Evolutionary conservation across 108 stramenopile genomes (phyloP), one percentile per base, ranked within the genome.

Genomic region (Mediolabrus comicus): DNA sequence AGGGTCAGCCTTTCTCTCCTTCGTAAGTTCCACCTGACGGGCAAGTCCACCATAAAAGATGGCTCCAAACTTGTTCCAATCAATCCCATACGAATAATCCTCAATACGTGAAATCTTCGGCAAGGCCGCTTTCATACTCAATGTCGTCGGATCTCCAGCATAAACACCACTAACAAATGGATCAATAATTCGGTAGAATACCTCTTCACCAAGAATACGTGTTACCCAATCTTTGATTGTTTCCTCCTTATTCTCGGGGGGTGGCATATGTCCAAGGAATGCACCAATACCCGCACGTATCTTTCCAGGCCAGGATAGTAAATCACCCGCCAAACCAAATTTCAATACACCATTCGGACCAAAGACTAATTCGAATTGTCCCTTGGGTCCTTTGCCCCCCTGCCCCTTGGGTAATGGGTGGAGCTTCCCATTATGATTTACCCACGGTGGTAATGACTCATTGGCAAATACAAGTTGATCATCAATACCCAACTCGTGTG

Each of bases 111-210:
- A 60, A 32, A 98, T 95, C 80, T 98, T 98, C 28, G 86, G 83
- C 41, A 98, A 69, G 11, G 98, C 96, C 36, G 95, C 87, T 65
- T 81, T 84, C 92, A 98, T 97, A 41, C 88, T 72, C 17, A 98
- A 72, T 59, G 86, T 88, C 43, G 89, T 81, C 5, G 98, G 98
- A 84, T 98, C 91, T 9, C 98, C 98, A 41, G 96, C 97, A 72
- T 98, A 98, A 3, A 98, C 96, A 10, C 98, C 98, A 17, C 85
- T 87, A 17, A 98, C 96, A 67, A 98, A 97, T 28, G 98, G 98
- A 59, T 98, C 98, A 63, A 98, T 97, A 46, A 89, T 74, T 27
- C 94, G 70, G 51, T 84, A 66, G 77, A 97, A 98, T 22, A 89
- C 90, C 75, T 98, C 97, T 39, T 85, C 85, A 51, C 98, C 98